A percentile compares a stretch with the other conserved stretches of the same genome.
Evolutionary conservation across 106 monocot genomes (phyloP).

Genomic region (Apostasia shenzhenica): DNA sequence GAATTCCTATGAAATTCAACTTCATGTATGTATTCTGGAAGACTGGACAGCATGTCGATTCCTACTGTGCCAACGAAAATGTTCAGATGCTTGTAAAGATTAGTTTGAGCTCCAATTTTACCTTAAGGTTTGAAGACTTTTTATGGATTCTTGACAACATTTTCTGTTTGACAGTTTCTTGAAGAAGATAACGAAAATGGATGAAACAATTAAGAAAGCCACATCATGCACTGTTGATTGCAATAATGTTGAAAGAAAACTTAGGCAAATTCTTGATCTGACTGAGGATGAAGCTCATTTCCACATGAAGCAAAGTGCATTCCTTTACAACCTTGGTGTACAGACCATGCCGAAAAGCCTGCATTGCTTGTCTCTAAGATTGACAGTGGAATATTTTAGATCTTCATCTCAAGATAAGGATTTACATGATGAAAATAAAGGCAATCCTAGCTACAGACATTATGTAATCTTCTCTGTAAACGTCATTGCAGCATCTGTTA

Average conservation of each 20-base stretch:
- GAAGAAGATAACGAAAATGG: constrained; percentile 67
- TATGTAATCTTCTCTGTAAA: constrained; percentile 74
- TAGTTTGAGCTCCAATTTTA: not conserved
- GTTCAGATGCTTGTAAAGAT: not conserved
- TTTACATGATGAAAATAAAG: constrained; percentile 17
- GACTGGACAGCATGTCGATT: no score
- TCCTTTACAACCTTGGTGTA: constrained; percentile 79
- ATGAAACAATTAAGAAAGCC: constrained; percentile 47
- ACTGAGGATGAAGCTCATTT: constrained; percentile 83
- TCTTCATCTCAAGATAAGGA: constrained; percentile 21
- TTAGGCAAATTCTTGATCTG: constrained; percentile 76
- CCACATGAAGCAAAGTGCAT: constrained; percentile 83
- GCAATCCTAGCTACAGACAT: constrained; percentile 37
- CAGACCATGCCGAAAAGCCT: constrained; percentile 85
- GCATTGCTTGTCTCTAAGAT: constrained; percentile 89
- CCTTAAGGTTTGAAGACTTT: not conserved
- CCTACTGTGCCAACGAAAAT: no score
- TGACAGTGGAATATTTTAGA: constrained; percentile 84
- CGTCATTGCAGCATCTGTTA: constrained; percentile 67
- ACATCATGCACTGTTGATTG: constrained; percentile 54
- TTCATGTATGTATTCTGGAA: no score
- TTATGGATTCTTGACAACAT: not conserved
- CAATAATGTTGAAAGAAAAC: constrained; percentile 80
- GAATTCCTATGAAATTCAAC: no score
- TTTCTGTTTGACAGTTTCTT: constrained; percentile 35